A percentile compares a stretch with the other conserved stretches of the same genome.
phyloP scores from a whole-genome alignment of 1,284 basidiomycete species.

The Fistulina hepatica region DNA sequence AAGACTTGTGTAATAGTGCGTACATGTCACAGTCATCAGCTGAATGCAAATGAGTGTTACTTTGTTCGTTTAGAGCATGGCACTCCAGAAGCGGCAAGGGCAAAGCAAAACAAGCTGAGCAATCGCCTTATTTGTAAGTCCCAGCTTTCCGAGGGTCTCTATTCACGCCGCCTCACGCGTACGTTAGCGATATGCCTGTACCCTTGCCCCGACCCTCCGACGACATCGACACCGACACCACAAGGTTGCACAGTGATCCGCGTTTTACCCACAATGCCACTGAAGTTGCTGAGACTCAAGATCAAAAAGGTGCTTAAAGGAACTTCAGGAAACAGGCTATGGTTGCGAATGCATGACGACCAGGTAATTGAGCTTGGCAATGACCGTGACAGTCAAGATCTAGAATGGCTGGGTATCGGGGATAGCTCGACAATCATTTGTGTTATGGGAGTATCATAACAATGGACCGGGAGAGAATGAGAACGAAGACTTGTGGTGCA shows the following conservation, averaged over 20 bases:
- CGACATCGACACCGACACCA: conserved; percentile 16
- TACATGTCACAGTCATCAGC: conserved; percentile 9
- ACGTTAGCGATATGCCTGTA: conserved; percentile 28
- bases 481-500: no score
- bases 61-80: conserved; percentile 44
- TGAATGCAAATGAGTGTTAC: background rate
- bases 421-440: no score
- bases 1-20: conserved; percentile 52
- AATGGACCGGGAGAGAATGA: no score
- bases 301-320: conserved; percentile 35
- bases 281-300: conserved; percentile 45
- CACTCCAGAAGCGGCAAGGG: conserved; percentile 30
- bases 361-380: conserved; percentile 32
- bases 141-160: background rate
- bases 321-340: conserved; percentile 31
- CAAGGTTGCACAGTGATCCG: conserved; percentile 22
- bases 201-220: conserved; percentile 10
- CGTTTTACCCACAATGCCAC: conserved; percentile 55
- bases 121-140: conserved; percentile 50
- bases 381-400: conserved; percentile 36
- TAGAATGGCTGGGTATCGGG: conserved; percentile 66
- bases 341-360: conserved; percentile 43
- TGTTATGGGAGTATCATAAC: no score
- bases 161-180: conserved; percentile 10
- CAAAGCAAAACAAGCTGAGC: conserved; percentile 43